phyloP scores from a whole-genome alignment of 176 grass and related monocot species.

The Typha latifolia region DNA sequence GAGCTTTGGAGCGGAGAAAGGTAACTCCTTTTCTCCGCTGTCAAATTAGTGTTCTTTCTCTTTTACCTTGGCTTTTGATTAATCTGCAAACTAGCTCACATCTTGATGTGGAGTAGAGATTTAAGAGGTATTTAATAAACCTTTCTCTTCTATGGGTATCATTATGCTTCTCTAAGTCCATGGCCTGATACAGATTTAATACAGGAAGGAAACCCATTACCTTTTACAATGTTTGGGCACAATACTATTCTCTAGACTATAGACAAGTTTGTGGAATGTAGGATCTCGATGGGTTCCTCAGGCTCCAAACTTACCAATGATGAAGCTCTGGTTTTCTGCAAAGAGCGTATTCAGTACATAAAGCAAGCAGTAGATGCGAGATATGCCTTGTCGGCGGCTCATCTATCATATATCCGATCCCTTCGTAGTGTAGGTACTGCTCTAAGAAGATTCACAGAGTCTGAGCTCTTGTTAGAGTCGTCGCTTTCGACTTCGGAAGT shows the following conservation, averaged over 20 bases:
- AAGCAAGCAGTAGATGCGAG: conserved; percentile 59
- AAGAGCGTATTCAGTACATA: conserved; percentile 66
- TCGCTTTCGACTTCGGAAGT: conserved; percentile 74
- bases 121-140: too few relatives aligned
- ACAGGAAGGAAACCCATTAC: not conserved
- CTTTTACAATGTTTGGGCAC: not conserved
- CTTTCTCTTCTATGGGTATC: too few relatives aligned
- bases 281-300: conserved; percentile 60
- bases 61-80: not conserved
- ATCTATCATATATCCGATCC: conserved; percentile 69
- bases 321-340: conserved; percentile 75
- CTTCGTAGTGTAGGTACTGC: conserved; percentile 52
- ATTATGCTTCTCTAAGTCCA: too few relatives aligned
- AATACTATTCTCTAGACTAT: not conserved
- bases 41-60: not conserved
- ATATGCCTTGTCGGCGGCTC: conserved; percentile 67
- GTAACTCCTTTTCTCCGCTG: not conserved
- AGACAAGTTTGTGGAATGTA: not conserved
- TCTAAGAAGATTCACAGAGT: conserved; percentile 52
- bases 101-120: not conserved
- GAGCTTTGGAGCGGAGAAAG: not conserved
- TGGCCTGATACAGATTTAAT: too few relatives aligned
- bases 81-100: not conserved
- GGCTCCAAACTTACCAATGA: conserved; percentile 62
- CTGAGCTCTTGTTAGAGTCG: conserved; percentile 56